Base-by-base conservation (phyloP, 2,329 filamentous ascomycete species). In the Aureobasidium sp. region DNA sequence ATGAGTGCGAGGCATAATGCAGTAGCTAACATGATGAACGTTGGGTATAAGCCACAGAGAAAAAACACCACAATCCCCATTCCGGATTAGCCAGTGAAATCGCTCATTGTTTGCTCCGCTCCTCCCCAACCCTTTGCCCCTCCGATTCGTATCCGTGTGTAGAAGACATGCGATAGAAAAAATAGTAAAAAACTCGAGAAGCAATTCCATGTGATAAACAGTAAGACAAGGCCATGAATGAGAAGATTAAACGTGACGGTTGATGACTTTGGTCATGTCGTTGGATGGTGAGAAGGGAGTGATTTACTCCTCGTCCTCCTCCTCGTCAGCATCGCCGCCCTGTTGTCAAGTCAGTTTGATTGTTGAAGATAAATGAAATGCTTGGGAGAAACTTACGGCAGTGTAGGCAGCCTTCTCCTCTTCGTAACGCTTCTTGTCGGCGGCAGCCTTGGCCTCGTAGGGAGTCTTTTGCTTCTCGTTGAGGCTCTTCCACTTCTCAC, bases 361-460 rank as follows among this genome's bases (percentile, higher is more conserved):
- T 40, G 37, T 54, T 22, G n/a, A 31, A 40, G 11, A 22, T 45
- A 12, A 9, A 52, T n/a, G 24, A 19, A 29, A 19, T 19, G 52
- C 11, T 37, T 15, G 24, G 17, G 6, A 11, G 44, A 15, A 44
- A 78, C 87, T 81, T 82, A 95, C 91, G 72, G 71, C 71, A 65
- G 91, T 87, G 83, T 96, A 99, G 67, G 85, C 89, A 68, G 88
- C 87, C 85, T 99, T 99, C 85, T 97, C 91, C 70, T 96, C 90
- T 78, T 97, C 93, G 76, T 97, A 99, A 66, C 94, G 88, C 88
- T 97, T 96, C 90, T 97, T 99, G 81, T 99, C 94, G 67, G 88
- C 82, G 58, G 89, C 90, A 74, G 94, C 94, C 88, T 97, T 97
- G 75, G 90, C 89, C 80, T 97, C 93, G 73, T 97, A 99, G 12